phyloP scores from a whole-genome alignment of 768 basidiomycete species.

The Ramaria rubella region DNA sequence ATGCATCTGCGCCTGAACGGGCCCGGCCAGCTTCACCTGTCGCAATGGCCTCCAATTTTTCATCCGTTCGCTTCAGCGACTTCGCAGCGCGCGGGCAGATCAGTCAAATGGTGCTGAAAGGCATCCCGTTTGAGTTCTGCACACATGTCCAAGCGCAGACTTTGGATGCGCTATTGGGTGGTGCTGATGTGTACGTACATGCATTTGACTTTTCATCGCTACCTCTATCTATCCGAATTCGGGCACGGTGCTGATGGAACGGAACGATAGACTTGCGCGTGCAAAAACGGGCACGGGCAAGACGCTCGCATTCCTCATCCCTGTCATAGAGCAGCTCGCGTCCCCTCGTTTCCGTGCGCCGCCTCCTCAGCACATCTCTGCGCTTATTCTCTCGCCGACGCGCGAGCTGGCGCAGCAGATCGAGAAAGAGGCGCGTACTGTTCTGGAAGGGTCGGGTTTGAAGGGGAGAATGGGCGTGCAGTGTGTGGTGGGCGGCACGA shows the following conservation, averaged over 20 bases:
- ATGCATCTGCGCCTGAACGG: not conserved
- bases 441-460: slow-evolving; percentile 24
- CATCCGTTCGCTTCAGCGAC: slow-evolving; percentile 12
- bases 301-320: slow-evolving; percentile 36
- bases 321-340: slow-evolving; percentile 27
- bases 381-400: slow-evolving; percentile 33
- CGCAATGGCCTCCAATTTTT: slow-evolving; percentile 2
- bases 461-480: slow-evolving; percentile 38
- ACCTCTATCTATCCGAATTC: not conserved
- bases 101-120: slow-evolving; percentile 9
- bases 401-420: slow-evolving; percentile 30
- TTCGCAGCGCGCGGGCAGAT: slow-evolving; percentile 11
- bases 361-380: slow-evolving; percentile 14
- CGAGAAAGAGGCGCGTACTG: slow-evolving; percentile 20
- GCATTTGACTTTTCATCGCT: not conserved
- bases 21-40: not conserved
- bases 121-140: slow-evolving; percentile 21
- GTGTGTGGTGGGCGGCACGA: slow-evolving; percentile 52
- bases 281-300: slow-evolving; percentile 58
- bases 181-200: slow-evolving; percentile 17
- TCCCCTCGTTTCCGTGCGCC: not conserved
- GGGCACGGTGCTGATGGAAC: too few species aligned
- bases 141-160: slow-evolving; percentile 26
- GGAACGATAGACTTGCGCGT: slow-evolving; percentile 34
- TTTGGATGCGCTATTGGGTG: slow-evolving; percentile 17